Conservation (phyloP, 768 basidiomycete species). For the Lentinula lateritia region DNA sequence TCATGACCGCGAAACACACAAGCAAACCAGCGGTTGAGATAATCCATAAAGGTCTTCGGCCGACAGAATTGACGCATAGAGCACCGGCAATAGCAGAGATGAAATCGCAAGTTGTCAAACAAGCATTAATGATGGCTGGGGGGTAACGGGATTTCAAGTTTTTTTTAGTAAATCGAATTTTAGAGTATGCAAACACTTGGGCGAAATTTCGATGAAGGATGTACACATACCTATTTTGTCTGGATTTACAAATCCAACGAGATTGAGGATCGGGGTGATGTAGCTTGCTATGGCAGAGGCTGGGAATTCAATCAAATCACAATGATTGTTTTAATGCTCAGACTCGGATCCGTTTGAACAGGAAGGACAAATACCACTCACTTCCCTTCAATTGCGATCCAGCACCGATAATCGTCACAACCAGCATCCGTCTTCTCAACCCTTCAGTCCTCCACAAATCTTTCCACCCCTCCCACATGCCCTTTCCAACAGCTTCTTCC, state of each 20-base stretch:
- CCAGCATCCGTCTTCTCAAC: not conserved
- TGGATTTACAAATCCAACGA: constrained; percentile 1
- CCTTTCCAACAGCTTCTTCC: not conserved
- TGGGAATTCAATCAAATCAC: not conserved
- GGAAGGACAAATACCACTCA: not conserved
- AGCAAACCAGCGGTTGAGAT: constrained; percentile 1
- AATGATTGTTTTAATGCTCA: too few species aligned
- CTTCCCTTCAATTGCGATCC: constrained; percentile 4
- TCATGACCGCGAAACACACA: constrained; percentile 1
- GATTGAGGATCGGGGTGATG: not conserved
- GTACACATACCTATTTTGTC: not conserved
- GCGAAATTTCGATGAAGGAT: not conserved
- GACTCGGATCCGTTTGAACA: not conserved
- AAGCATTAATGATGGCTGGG: not conserved
- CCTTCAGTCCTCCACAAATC: constrained; percentile 1
- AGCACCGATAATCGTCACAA: constrained; percentile 1
- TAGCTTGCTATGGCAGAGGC: constrained; percentile 3
- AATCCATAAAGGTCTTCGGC: constrained; percentile 1
- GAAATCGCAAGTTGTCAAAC: constrained; percentile 4
- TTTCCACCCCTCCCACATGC: constrained; percentile 2
- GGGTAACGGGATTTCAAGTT: too few species aligned
- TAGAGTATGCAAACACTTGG: not conserved
- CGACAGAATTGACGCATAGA: not conserved
- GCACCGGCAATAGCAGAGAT: constrained; percentile 1
- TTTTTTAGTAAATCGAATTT: not conserved